These are phyloP conservation scores for Inga laurina DNA, from an alignment of 306 rosid genomes.

Conservation along the genomic window DNA sequence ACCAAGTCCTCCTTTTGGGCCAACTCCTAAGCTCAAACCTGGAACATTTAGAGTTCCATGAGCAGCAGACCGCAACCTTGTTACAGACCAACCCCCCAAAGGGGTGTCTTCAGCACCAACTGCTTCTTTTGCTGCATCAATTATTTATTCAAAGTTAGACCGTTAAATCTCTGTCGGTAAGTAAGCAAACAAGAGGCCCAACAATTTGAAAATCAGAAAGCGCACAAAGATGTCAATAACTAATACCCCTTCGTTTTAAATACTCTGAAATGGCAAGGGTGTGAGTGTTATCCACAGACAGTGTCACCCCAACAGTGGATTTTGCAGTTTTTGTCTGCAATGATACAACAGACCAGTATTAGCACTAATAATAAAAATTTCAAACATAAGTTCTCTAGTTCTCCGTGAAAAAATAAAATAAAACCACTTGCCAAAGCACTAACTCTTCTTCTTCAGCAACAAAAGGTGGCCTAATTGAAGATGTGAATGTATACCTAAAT, in stretches of 20 bases:
- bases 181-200: conserved; percentile 1
- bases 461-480: conserved; percentile 28
- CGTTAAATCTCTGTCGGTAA: conserved; percentile 12
- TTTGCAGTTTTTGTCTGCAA: conserved; percentile 95
- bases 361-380: conserved; percentile 22
- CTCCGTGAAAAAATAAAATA: conserved; percentile 14
- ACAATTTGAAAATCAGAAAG: conserved; percentile 21
- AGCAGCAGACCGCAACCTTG: conserved; percentile 95
- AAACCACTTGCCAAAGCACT: conserved; percentile 20
- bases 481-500: conserved; percentile 19
- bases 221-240: conserved; percentile 26
- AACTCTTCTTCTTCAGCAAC: conserved; percentile 26
- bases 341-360: conserved; percentile 27
- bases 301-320: conserved; percentile 77
- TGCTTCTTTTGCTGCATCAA: conserved; percentile 82
- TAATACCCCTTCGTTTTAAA: conserved; percentile 80
- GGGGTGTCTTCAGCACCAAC: conserved; percentile 99
- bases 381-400: neutral
- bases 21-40: conserved; percentile 90
- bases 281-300: conserved; percentile 86
- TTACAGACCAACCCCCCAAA: conserved; percentile 93
- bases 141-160: conserved; percentile 27
- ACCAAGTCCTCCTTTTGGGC: conserved; percentile 99
- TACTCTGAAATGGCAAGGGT: conserved; percentile 69
- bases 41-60: conserved; percentile 93